Evolutionary conservation across 2,329 filamentous ascomycete genomes (phyloP), one percentile per base, ranked within the genome.

Genomic region (Chaetomium globosum): DNA sequence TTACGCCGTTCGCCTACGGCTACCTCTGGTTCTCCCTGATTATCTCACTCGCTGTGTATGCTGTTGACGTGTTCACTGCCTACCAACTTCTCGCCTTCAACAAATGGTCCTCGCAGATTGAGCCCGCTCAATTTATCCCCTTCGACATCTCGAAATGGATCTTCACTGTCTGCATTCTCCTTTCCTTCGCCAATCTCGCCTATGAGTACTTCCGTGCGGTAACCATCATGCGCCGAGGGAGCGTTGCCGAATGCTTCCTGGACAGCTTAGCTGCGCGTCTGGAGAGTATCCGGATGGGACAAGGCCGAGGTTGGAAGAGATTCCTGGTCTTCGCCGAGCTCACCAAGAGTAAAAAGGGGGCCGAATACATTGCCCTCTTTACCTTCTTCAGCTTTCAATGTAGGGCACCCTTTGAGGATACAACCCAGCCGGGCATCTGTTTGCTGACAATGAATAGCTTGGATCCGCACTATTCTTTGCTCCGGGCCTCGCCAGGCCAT

Each of bases 261-360:
- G 93, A 99, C 76, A 90, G 87, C 43, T 80, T 98, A 65, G 94
- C 94, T 1, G 92, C 91, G 59, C 88, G 92, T 58, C 83, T 96
- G 71, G 92, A 97, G 77, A 92, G 90, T 78, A 86, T 92, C 74
- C 87, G 92, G n/a, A 76, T 89, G 65, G 89, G 89, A 43, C 82
- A 82, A 28, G 90, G 89, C 52, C 86, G 89, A 71, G 95, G 95
- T 36, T 99, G 89, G 86, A 89, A 88, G 72, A 85, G 94, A 59
- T 99, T 97, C 75, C 78, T 97, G n/a, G 92, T 97, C 70, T 97
- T 97, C 75, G 89, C 92, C 19, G 91, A 92, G 73, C 80, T 97
- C 75, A 97, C 93, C 13, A 95, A 94, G 79, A 93, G 90, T 77
- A 93, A 91, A 74, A 96, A 96, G 78, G 92, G 93, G 21, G 89